Evolutionary conservation across 805 yeast species (phyloP).

Genomic region (Starmerella vaccinii): DNA sequence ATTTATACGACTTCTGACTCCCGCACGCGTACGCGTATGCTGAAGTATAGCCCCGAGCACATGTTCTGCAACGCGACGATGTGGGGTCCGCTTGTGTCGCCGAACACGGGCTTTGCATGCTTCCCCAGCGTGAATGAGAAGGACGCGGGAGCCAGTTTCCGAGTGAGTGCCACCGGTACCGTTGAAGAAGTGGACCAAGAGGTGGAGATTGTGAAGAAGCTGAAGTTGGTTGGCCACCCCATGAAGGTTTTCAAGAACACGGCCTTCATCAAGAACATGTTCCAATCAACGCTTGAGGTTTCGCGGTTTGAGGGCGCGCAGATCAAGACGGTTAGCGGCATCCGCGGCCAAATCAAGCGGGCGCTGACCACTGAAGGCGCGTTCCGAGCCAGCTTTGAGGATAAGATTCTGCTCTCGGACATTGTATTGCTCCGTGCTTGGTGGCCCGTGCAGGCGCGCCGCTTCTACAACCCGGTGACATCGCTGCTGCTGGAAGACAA

Average conservation of each 20-base stretch:
- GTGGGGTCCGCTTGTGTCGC: constrained; percentile 94
- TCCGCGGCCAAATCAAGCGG: constrained; percentile 92
- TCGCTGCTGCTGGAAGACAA: constrained; percentile 71
- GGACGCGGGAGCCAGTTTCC: constrained; percentile 77
- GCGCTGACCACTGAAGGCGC: constrained; percentile 90
- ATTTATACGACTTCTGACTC: constrained; percentile 94
- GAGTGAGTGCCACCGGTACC: constrained; percentile 95
- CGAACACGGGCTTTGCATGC: constrained; percentile 95
- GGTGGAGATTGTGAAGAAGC: constrained; percentile 87
- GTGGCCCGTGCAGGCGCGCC: constrained; percentile 88
- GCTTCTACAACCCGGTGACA: constrained; percentile 92
- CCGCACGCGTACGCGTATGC: constrained; percentile 93
- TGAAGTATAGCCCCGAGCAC: constrained; percentile 97
- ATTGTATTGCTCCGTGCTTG: constrained; percentile 84
- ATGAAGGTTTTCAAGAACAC: constrained; percentile 89
- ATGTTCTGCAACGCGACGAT: constrained; percentile 92
- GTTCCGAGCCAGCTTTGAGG: constrained; percentile 94
- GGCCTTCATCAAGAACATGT: constrained; percentile 96
- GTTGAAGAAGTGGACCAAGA: constrained; percentile 84
- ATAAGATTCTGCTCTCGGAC: constrained; percentile 74
- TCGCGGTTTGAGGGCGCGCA: constrained; percentile 98
- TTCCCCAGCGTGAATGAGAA: constrained; percentile 76
- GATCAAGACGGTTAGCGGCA: constrained; percentile 92
- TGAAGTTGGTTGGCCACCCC: constrained; percentile 92
- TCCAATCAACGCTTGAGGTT: constrained; percentile 80